Percentiles rank a stretch among this genome's conserved stretches.
Evolutionary conservation across 169 alveolate genomes (phyloP).

Genomic region (Nephromyces sp.): DNA sequence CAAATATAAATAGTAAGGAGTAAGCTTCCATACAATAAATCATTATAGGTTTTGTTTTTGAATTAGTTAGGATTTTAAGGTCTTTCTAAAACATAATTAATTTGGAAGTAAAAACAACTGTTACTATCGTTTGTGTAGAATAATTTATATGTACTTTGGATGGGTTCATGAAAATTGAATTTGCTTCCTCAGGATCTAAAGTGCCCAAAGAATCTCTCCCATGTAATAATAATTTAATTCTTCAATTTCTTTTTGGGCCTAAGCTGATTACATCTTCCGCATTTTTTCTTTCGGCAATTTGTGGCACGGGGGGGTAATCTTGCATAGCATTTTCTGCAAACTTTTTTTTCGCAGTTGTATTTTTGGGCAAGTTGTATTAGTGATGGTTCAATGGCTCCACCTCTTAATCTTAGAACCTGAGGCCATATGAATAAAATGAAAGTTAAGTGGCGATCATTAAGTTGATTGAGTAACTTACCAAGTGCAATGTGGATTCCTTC

Average conservation of each 20-base stretch:
- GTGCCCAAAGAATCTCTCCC: no score
- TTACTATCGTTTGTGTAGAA: no score
- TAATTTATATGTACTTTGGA: no score
- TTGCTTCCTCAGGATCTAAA: no score
- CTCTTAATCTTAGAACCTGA: constrained; percentile 92
- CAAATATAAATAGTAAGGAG: no score
- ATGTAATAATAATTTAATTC: constrained; percentile 28
- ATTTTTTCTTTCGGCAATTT: constrained; percentile 99
- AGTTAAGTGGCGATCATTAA: background rate
- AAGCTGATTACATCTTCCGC: constrained; percentile 97
- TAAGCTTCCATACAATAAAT: no score
- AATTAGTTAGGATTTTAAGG: no score
- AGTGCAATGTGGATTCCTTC: constrained; percentile 68
- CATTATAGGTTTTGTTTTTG: no score
- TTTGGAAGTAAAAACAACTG: no score
- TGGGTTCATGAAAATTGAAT: no score
- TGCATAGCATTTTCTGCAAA: constrained; percentile 93
- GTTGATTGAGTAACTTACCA: constrained; percentile 30
- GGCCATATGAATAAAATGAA: background rate
- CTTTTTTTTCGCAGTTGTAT: constrained; percentile 96
- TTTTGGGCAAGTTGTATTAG: constrained; percentile 94
- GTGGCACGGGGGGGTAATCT: constrained; percentile 98
- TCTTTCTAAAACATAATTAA: no score
- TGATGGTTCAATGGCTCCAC: constrained; percentile 99
- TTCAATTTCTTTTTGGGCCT: constrained; percentile 97